Conservation (phyloP, 352 stramenopile species). For the Discostella stelligera region DNA sequence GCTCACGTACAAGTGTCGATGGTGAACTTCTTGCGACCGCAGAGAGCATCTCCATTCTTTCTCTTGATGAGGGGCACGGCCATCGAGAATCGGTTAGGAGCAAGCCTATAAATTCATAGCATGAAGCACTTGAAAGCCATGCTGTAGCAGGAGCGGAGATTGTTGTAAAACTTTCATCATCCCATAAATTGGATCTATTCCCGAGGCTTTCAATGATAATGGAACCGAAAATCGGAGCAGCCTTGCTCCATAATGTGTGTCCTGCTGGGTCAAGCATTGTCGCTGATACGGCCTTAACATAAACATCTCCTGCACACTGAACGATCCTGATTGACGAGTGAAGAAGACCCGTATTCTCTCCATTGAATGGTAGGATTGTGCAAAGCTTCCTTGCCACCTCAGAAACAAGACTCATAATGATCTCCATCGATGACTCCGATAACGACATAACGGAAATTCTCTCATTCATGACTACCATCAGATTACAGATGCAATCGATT, state of each 20-base stretch:
- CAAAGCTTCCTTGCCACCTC: constrained; percentile 29
- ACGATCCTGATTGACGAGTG: constrained; percentile 19
- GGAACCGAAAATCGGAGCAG: constrained; percentile 20
- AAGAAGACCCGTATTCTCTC: constrained; percentile 31
- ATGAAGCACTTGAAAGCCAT: constrained; percentile 31
- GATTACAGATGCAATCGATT: constrained; percentile 13
- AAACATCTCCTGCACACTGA: constrained; percentile 33
- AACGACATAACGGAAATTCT: constrained; percentile 3
- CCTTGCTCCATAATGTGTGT: constrained; percentile 18
- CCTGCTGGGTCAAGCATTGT: not conserved
- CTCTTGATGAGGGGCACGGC: constrained; percentile 10
- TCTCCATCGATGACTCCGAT: constrained; percentile 18
- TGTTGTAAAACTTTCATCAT: not conserved
- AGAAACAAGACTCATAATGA: constrained; percentile 27
- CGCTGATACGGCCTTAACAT: constrained; percentile 4
- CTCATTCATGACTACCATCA: constrained; percentile 27
- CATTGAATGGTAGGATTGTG: constrained; percentile 28
- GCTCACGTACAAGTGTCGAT: constrained; percentile 32
- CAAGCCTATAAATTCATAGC: constrained; percentile 46
- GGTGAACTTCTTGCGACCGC: constrained; percentile 24
- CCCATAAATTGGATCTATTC: not conserved
- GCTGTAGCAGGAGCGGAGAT: constrained; percentile 18
- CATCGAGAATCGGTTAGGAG: constrained; percentile 23
- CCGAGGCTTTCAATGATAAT: constrained; percentile 29
- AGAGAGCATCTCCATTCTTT: constrained; percentile 23